phyloP scores from a whole-genome alignment of 352 stramenopile genomes.

The Phytopythium ostracodes region DNA sequence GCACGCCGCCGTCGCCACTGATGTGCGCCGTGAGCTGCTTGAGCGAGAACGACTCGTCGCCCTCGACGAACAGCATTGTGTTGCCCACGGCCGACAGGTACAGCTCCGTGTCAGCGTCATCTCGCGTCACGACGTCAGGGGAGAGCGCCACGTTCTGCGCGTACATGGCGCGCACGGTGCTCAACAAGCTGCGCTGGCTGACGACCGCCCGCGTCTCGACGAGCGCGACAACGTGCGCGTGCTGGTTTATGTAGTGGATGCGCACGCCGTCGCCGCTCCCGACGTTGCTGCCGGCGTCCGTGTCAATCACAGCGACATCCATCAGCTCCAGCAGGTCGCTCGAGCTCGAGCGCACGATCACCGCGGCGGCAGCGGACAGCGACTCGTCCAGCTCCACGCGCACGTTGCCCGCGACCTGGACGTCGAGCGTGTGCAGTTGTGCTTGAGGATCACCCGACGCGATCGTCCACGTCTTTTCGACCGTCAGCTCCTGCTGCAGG shows the following conservation, averaged over 20 bases:
- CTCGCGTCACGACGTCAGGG: background rate
- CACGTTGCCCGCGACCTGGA: constrained; percentile 6
- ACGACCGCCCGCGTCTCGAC: background rate
- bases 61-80: constrained; percentile 1
- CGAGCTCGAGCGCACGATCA: constrained; percentile 2
- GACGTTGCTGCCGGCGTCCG: constrained; percentile 1
- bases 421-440: background rate
- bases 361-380: background rate
- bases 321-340: constrained; percentile 4
- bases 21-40: background rate
- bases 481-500: background rate
- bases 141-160: constrained; percentile 4
- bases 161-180: background rate
- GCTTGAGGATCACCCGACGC: background rate
- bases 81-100: background rate
- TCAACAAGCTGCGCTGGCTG: background rate
- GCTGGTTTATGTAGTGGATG: constrained; percentile 4
- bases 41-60: background rate
- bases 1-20: background rate
- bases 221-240: background rate
- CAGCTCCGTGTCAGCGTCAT: background rate
- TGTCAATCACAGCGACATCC: background rate
- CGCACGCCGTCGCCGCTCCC: constrained; percentile 1
- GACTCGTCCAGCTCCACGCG: constrained; percentile 6
- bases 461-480: background rate